A percentile compares a stretch with the other conserved stretches of the same genome.
These are phyloP conservation scores for Rhynchosporium agropyri DNA, from an alignment of 2,329 filamentous ascomycete species.

Conservation along the genomic window DNA sequence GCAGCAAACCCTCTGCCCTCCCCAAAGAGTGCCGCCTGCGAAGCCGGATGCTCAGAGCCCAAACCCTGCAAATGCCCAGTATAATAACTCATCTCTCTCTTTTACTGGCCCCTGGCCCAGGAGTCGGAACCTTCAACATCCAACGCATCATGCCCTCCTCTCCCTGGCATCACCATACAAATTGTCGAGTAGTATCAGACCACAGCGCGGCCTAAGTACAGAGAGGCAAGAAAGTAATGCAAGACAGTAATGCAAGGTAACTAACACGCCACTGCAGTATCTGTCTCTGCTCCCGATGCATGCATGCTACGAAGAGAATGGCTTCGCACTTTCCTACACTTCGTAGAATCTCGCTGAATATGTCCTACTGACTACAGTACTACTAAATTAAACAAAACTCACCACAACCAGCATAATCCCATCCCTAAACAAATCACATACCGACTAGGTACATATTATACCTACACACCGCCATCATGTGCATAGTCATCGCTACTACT, in stretches of 20 bases:
- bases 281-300: conserved; percentile 6
- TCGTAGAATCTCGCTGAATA: conserved; percentile 9
- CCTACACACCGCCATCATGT: conserved; percentile 55
- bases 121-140: conserved; percentile 19
- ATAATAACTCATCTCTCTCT: neutral
- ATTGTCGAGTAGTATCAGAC: conserved; percentile 14
- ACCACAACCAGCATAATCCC: neutral
- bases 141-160: conserved; percentile 10
- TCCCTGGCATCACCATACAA: conserved; percentile 12
- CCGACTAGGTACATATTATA: neutral
- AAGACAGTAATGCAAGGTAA: neutral
- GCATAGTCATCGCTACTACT: conserved; percentile 76
- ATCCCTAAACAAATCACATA: neutral
- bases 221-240: neutral
- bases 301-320: conserved; percentile 6
- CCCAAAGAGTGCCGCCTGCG: neutral
- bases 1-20: neutral
- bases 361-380: neutral
- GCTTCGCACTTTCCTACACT: conserved; percentile 21
- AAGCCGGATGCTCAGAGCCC: conserved; percentile 1
- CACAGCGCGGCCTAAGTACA: neutral
- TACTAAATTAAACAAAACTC: neutral
- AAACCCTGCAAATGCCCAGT: neutral
- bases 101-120: conserved; percentile 12
- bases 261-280: neutral